These are phyloP conservation scores for Irpex sp. DNA, from an alignment of 1,284 basidiomycete genomes.

Conservation along the genomic window DNA sequence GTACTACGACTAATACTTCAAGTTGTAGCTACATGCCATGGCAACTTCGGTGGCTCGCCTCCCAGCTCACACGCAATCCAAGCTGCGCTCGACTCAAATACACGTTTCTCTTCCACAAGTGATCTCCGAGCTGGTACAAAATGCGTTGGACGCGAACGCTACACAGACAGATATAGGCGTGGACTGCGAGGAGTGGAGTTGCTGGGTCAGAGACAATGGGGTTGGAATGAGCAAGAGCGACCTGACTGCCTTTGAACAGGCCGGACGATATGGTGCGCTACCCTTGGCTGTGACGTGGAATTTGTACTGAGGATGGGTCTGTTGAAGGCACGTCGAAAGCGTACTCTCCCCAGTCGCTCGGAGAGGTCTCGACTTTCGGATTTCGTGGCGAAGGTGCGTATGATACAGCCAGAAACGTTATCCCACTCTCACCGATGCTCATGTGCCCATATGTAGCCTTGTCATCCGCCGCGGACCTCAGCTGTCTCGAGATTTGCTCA, in stretches of 20 bases:
- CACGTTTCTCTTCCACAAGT: constrained; percentile 78
- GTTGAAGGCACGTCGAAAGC: constrained; percentile 67
- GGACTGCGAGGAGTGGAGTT: constrained; percentile 67
- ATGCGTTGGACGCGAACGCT: constrained; percentile 73
- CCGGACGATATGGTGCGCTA: constrained; percentile 64
- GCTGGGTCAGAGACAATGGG: constrained; percentile 85
- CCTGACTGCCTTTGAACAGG: constrained; percentile 51
- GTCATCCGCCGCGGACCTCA: constrained; percentile 76
- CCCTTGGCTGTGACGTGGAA: neutral
- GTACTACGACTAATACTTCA: neutral
- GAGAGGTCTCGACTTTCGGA: constrained; percentile 67
- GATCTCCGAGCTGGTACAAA: constrained; percentile 82
- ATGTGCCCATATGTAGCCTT: constrained; percentile 50
- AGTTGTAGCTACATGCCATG: neutral
- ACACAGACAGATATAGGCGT: constrained; percentile 61
- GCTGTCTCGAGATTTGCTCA: constrained; percentile 76
- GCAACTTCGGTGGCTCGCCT: constrained; percentile 31
- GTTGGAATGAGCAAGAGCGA: constrained; percentile 63
- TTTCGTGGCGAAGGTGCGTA: constrained; percentile 84
- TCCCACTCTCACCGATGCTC: neutral
- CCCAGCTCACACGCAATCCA: constrained; percentile 50
- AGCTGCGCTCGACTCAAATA: constrained; percentile 79
- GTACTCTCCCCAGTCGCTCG: constrained; percentile 47
- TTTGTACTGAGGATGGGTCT: neutral
- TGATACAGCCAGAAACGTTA: neutral